Evolutionary conservation across 148 eudicot species (phyloP).

Genomic region (Linanthus parryae): DNA sequence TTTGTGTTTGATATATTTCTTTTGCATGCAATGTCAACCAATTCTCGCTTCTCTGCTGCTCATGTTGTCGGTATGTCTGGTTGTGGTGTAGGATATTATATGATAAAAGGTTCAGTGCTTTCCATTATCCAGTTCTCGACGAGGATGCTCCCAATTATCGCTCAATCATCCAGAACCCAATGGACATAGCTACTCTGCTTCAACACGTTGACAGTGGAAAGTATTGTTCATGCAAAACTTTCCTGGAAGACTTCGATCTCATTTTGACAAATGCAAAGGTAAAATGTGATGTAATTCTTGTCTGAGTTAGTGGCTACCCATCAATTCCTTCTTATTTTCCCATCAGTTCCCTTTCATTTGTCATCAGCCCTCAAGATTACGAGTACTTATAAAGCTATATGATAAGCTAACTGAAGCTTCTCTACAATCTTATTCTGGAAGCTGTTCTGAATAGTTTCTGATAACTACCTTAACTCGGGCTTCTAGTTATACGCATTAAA

Average conservation of each 20-base stretch:
- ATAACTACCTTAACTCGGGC: too few relatives aligned
- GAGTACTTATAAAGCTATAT: too few relatives aligned
- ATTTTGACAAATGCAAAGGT: constrained; percentile 93
- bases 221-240: constrained; percentile 68
- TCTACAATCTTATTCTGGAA: too few relatives aligned
- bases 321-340: neutral
- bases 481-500: too few relatives aligned
- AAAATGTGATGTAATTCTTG: neutral
- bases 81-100: constrained; percentile 70
- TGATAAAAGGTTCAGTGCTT: constrained; percentile 89
- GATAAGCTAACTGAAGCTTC: too few relatives aligned
- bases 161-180: constrained; percentile 79
- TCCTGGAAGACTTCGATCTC: constrained; percentile 88
- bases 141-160: constrained; percentile 99
- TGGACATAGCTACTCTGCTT: constrained; percentile 89
- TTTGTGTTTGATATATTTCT: too few relatives aligned
- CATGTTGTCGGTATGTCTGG: neutral
- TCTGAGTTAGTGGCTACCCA: neutral
- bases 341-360: too few relatives aligned
- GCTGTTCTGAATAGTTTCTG: too few relatives aligned
- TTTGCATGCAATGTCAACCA: too few relatives aligned
- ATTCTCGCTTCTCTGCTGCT: too few relatives aligned
- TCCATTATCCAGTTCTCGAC: constrained; percentile 90
- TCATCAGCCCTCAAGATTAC: too few relatives aligned
- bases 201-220: constrained; percentile 92